Evolutionary conservation across 345 rosid species (phyloP).

Genomic region (Eutrema heterophyllum): DNA sequence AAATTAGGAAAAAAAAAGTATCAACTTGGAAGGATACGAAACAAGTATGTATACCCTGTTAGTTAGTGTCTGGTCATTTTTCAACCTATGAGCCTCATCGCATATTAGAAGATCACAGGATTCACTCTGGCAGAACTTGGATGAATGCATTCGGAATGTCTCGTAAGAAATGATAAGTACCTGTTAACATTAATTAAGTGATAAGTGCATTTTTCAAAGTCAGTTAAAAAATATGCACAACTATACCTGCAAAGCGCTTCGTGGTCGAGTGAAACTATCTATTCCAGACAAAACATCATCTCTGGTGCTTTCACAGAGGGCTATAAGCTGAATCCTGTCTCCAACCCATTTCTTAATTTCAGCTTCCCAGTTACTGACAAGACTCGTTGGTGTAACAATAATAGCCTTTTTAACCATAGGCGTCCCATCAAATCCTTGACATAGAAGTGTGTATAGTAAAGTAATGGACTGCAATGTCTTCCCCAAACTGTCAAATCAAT

Average conservation of each 20-base stretch:
- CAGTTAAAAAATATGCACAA: constrained; percentile 11
- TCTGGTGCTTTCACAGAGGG: constrained; percentile 93
- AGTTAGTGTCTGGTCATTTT: constrained; percentile 91
- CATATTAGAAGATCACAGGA: constrained; percentile 96
- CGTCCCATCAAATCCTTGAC: constrained; percentile 88
- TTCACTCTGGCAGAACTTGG: constrained; percentile 67
- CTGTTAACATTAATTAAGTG: constrained; percentile 35
- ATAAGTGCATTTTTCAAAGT: constrained; percentile 29
- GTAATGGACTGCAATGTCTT: constrained; percentile 97
- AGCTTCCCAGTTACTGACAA: constrained; percentile 98
- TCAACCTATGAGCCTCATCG: constrained; percentile 96
- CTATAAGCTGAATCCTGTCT: constrained; percentile 78
- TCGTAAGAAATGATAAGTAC: constrained; percentile 93
- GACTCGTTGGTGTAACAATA: constrained; percentile 97
- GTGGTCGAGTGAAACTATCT: constrained; percentile 63
- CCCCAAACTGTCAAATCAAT: constrained; percentile 71
- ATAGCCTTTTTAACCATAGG: constrained; percentile 94
- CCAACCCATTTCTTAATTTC: constrained; percentile 96
- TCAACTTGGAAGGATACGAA: constrained; percentile 2
- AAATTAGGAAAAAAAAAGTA: neutral
- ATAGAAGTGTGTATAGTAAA: constrained; percentile 76
- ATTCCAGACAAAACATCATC: constrained; percentile 93
- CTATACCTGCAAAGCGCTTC: constrained; percentile 67
- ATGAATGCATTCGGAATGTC: constrained; percentile 95
- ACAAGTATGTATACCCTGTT: constrained; percentile 60